Conservation (phyloP, 2,329 filamentous ascomycete genomes). For the Ophiostoma angusticollis region DNA sequence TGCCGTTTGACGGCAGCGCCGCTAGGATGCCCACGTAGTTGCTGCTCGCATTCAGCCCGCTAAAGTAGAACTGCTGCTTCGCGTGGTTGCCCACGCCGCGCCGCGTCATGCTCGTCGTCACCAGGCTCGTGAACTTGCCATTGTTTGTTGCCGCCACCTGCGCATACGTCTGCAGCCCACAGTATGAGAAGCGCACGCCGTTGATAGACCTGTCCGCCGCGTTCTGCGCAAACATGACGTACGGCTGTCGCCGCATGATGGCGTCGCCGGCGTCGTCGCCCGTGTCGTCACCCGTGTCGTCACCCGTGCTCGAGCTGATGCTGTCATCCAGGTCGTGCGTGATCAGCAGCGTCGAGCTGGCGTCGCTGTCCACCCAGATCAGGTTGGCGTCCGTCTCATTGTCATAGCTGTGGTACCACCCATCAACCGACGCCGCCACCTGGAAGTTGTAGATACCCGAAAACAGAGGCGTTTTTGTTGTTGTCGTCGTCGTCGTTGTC, state of each 20-base stretch:
- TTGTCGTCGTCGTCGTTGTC: too few relatives aligned
- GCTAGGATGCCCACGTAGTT: conserved; percentile 64
- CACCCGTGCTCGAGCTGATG: too few relatives aligned
- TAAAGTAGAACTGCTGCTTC: conserved; percentile 81
- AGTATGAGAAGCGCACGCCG: conserved; percentile 70
- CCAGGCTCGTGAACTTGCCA: conserved; percentile 32
- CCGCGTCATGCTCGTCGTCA: conserved; percentile 54
- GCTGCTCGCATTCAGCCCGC: conserved; percentile 57
- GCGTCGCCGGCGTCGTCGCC: conserved; percentile 38
- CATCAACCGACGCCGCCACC: conserved; percentile 70
- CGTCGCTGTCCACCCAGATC: conserved; percentile 76
- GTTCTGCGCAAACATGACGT: conserved; percentile 63
- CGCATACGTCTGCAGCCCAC: conserved; percentile 58
- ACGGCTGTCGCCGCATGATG: conserved; percentile 47
- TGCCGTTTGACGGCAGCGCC: conserved; percentile 50
- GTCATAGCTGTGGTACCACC: conserved; percentile 57
- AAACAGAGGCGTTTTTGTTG: too few relatives aligned
- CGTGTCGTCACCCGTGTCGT: conserved; percentile 49
- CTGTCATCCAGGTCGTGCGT: conserved; percentile 58
- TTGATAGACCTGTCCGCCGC: conserved; percentile 43
- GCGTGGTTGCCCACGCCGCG: conserved; percentile 53
- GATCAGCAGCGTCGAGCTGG: conserved; percentile 61
- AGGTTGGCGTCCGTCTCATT: conserved; percentile 42
- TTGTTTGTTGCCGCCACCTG: conserved; percentile 47
- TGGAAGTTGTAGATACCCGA: conserved; percentile 64